Evolutionary conservation across 1,139 yeast genomes (phyloP), one percentile per base, ranked within the genome.

Genomic region (Pichia terricola): DNA sequence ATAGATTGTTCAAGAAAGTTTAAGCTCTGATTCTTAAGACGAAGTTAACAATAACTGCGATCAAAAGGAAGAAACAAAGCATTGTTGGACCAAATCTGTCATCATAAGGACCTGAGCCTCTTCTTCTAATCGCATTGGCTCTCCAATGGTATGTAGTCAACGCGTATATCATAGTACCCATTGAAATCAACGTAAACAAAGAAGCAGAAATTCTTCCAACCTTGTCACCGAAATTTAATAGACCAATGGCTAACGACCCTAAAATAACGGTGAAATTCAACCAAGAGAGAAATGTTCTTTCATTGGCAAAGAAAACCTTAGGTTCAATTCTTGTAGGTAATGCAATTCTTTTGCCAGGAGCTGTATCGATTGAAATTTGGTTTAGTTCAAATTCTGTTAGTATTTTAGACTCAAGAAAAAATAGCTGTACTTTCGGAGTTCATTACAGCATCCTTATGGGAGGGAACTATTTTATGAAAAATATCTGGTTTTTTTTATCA

Each of bases 31-130:
- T 79, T 70, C 97, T 82, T 62, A 91, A 72, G 35, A 88, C 69
- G 61, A 91, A 91, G 70, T 91, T 91, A 52, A 89, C 87, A 41
- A 89, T 81, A 41, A 91, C 96, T 1, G 98, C 96, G 43, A 88
- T 78, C 54, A 94, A 71, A 62, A 91, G 74, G 70, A 91, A 91
- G 70, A 89, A 73, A 67, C 98, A 91, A 58, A 91, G 76, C 87
- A 91, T 82, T n/a, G 99, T 94, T 42, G 99, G 98, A 37, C 99
- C 99, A 56, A 91, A 83, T 61, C 98, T 78, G 66, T 91, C 99
- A 61, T 91, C 99, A 63, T 91, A 91, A 31, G 98, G 98, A 41
- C 98, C 98, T 10, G 94, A 77, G 34, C 98, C 98, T 66, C 97
- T 81, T 67, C 91, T 77, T 65, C 99, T 81, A 57, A 91, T 91